Percentiles rank a stretch among this genome's conserved stretches.
Conservation (phyloP, 2,329 filamentous ascomycete species). For the Lachnellula arida region DNA sequence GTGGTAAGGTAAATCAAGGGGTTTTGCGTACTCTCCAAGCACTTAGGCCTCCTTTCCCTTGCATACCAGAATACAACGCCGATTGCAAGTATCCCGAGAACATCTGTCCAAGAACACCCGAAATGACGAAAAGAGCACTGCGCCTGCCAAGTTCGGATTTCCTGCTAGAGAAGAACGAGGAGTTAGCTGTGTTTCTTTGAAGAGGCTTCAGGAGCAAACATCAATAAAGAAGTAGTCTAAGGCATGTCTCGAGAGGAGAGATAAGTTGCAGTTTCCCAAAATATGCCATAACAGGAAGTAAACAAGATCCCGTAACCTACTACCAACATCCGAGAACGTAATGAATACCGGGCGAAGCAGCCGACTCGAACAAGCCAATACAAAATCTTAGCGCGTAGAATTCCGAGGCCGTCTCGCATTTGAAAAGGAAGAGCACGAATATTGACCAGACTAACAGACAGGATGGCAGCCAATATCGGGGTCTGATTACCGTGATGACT, state of each 20-base stretch:
- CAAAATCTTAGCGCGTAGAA: slow-evolving; percentile 29
- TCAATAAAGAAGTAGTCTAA: too few relatives aligned
- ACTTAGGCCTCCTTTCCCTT: slow-evolving; percentile 33
- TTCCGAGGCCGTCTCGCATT: slow-evolving; percentile 32
- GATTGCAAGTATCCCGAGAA: slow-evolving; percentile 40
- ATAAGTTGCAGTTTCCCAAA: too few relatives aligned
- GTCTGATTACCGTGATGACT: slow-evolving; percentile 37
- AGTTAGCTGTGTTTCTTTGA: too few relatives aligned
- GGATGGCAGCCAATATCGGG: slow-evolving; percentile 37
- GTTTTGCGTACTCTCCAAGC: slow-evolving; percentile 31
- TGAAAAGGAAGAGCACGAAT: slow-evolving; percentile 24
- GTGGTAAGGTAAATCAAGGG: too few relatives aligned
- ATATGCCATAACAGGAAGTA: too few relatives aligned
- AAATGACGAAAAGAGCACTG: slow-evolving; percentile 36
- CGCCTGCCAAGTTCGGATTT: slow-evolving; percentile 38
- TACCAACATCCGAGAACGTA: slow-evolving; percentile 41
- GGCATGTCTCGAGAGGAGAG: too few relatives aligned
- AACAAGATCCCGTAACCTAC: too few relatives aligned
- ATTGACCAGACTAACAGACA: slow-evolving; percentile 32
- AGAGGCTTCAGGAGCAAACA: too few relatives aligned
- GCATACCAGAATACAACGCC: slow-evolving; percentile 36
- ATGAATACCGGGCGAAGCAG: slow-evolving; percentile 43
- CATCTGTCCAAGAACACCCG: slow-evolving; percentile 35
- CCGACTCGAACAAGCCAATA: slow-evolving; percentile 18
- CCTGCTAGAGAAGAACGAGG: slow-evolving; percentile 10